phyloP scores from a whole-genome alignment of 495 filamentous ascomycete species.

The Aspergillus indologenus region DNA sequence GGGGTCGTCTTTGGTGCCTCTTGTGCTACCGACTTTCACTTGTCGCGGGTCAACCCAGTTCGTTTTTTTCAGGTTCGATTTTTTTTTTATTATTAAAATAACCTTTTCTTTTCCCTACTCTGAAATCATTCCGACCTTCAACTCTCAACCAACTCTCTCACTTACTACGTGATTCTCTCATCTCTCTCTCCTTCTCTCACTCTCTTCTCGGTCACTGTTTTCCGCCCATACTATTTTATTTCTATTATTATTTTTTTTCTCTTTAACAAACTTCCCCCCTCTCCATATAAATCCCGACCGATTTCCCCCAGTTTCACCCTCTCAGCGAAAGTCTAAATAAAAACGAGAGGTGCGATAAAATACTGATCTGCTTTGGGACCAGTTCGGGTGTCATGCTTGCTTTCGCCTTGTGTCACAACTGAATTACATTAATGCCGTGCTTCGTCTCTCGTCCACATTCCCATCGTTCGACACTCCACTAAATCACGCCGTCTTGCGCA shows the following conservation, averaged over 20 bases:
- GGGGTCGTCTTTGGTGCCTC: constrained; percentile 3
- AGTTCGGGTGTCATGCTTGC: constrained; percentile 39
- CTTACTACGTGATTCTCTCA: constrained; percentile 6
- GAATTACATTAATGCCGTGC: constrained; percentile 42
- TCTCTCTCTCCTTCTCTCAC: too few species aligned
- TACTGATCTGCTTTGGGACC: constrained; percentile 19
- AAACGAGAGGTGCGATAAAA: constrained; percentile 16
- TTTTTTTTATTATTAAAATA: constrained; percentile 10
- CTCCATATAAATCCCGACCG: constrained; percentile 12
- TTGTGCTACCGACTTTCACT: constrained; percentile 11
- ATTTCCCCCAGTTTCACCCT: constrained; percentile 6
- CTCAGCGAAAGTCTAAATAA: constrained; percentile 10
- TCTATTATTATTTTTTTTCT: constrained; percentile 16
- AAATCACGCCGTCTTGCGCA: constrained; percentile 36
- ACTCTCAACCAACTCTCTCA: constrained; percentile 13
- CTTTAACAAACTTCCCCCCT: constrained; percentile 8
- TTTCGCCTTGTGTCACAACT: constrained; percentile 44
- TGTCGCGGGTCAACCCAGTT: constrained; percentile 1
- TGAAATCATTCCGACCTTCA: constrained; percentile 8
- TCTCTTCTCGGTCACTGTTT: constrained; percentile 5
- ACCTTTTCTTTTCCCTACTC: constrained; percentile 8
- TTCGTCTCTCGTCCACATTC: constrained; percentile 43
- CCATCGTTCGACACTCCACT: constrained; percentile 39
- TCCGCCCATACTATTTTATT: not conserved
- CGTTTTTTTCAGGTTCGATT: constrained; percentile 5